Percentiles rank a stretch among this genome's conserved stretches.
Evolutionary conservation across 78 protist species (phyloP).

Genomic region (Kipferlia bialata): DNA sequence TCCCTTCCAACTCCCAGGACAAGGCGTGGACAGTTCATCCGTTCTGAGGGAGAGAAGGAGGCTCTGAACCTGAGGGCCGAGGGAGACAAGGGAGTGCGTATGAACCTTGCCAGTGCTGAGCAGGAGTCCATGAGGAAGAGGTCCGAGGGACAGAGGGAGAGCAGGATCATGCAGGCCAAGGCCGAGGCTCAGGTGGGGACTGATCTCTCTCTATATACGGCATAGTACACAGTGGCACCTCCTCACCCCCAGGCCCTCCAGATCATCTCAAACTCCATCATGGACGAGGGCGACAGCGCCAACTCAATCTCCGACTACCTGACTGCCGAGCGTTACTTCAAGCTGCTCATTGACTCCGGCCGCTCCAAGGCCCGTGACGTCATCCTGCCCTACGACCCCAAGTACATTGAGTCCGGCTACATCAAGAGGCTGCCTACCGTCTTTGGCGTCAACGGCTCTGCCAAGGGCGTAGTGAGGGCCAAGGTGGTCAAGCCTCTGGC

Average conservation of each 20-base stretch:
- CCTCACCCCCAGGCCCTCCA: no score
- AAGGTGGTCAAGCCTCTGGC: no score
- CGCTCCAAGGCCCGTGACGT: no score
- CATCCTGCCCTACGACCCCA: no score
- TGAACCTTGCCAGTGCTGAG: slow-evolving; percentile 4
- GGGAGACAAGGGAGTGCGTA: not conserved
- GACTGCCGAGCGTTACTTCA: not conserved
- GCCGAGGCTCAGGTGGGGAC: not conserved
- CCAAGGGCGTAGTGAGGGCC: no score
- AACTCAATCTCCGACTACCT: not conserved
- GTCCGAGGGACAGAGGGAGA: slow-evolving; percentile 2
- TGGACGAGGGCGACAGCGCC: not conserved
- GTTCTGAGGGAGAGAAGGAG: slow-evolving; percentile 13
- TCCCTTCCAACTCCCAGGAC: no score
- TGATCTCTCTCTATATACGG: not conserved
- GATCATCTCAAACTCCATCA: not conserved
- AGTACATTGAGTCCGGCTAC: no score
- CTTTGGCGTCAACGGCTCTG: no score
- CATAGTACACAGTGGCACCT: no score
- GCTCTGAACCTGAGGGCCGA: slow-evolving; percentile 9
- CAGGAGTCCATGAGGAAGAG: not conserved
- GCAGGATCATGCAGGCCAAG: not conserved
- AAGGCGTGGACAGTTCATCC: slow-evolving; percentile 15
- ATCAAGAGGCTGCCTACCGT: no score
- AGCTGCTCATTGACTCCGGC: no score